Conservation (phyloP, 1,139 yeast genomes). For the Suhomyces yuchorum region DNA sequence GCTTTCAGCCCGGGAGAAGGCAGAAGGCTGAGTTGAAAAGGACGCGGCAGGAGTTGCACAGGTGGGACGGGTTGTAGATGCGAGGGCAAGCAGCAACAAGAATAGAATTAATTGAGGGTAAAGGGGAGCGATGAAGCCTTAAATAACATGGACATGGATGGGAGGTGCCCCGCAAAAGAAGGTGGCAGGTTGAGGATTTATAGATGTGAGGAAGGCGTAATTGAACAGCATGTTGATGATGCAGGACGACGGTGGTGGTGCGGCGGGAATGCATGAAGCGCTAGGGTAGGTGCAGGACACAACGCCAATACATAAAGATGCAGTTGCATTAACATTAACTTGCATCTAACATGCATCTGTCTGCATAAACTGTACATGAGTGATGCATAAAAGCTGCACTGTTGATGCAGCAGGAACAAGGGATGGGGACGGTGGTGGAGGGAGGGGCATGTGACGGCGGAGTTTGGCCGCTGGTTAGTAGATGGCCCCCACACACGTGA, state of each 20-base stretch:
- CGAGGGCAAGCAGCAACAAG: neutral
- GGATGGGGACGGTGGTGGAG: neutral
- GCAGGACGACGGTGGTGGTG: slow-evolving; percentile 3
- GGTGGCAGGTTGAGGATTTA: slow-evolving; percentile 1
- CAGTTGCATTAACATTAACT: neutral
- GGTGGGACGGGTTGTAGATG: neutral
- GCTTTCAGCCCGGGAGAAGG: neutral
- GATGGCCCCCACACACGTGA: no score
- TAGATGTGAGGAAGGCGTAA: slow-evolving; percentile 3
- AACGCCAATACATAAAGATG: neutral
- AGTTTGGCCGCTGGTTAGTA: no score
- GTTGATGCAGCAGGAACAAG: neutral
- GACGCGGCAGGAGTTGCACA: neutral
- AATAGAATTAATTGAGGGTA: neutral
- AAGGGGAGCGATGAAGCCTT: neutral
- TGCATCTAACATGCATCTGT: neutral
- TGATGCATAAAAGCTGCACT: neutral
- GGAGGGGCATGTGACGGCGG: no score
- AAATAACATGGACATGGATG: slow-evolving; percentile 1
- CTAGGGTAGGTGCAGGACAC: neutral
- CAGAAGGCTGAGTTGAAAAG: neutral
- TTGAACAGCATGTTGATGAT: neutral
- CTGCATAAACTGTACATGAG: neutral
- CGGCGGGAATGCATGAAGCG: neutral
- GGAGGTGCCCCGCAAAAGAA: neutral